Conservation (phyloP, 2,329 filamentous ascomycete genomes). For the Biscogniauxia mediterranea region DNA sequence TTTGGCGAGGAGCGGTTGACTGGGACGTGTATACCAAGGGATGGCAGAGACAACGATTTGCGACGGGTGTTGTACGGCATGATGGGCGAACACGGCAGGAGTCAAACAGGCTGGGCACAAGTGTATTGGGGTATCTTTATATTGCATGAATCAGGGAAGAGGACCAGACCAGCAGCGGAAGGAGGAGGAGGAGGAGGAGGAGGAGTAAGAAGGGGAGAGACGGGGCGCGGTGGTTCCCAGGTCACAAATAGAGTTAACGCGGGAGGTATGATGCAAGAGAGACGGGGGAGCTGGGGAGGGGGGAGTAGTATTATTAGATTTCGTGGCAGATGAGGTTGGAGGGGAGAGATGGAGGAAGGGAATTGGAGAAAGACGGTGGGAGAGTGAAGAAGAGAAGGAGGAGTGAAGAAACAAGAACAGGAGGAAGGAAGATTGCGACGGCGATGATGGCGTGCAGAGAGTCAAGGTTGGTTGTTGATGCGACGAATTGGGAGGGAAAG, state of each 20-base stretch:
- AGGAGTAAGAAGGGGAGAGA: conserved; percentile 12
- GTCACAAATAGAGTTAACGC: background rate
- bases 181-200: conserved; percentile 18
- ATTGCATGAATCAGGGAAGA: conserved; percentile 25
- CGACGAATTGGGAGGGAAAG: conserved; percentile 17
- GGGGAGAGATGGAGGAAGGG: conserved; percentile 7
- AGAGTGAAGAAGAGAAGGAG: conserved; percentile 2
- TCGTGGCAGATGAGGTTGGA: background rate
- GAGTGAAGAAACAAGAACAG: conserved; percentile 10
- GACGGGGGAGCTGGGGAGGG: conserved; percentile 14
- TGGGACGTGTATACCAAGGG: conserved; percentile 86
- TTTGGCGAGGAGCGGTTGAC: conserved; percentile 40
- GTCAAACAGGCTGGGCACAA: conserved; percentile 16
- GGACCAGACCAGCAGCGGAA: conserved; percentile 12
- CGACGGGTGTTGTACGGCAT: conserved; percentile 98
- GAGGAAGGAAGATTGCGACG: conserved; percentile 12
- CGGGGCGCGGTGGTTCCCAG: background rate
- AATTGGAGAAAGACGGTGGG: conserved; percentile 20
- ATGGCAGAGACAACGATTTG: conserved; percentile 91
- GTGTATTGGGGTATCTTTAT: conserved; percentile 23
- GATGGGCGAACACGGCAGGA: conserved; percentile 22
- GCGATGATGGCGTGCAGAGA: conserved; percentile 21
- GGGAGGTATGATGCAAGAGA: conserved; percentile 18
- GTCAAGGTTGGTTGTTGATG: conserved; percentile 11
- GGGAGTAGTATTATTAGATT: background rate